phyloP scores from a whole-genome alignment of 2,329 filamentous ascomycete species.

The Epichloe aotearoae region DNA sequence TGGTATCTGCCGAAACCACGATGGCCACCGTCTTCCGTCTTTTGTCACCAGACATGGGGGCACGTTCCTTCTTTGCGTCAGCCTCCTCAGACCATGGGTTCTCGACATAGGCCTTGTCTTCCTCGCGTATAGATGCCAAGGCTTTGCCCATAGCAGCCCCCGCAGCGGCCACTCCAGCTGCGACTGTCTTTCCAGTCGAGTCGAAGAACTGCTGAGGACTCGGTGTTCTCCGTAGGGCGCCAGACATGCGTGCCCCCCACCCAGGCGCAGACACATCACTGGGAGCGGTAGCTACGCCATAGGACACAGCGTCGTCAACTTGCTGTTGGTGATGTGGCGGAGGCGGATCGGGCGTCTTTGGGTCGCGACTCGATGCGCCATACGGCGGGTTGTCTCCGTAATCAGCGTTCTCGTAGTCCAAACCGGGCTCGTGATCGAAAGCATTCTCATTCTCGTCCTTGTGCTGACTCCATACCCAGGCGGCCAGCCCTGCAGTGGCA shows the following conservation, averaged over 20 bases:
- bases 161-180: constrained; percentile 69
- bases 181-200: constrained; percentile 67
- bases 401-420: constrained; percentile 34
- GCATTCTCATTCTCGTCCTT: constrained; percentile 61
- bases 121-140: constrained; percentile 70
- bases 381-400: constrained; percentile 40
- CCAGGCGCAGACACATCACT: constrained; percentile 29
- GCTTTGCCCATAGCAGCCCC: constrained; percentile 73
- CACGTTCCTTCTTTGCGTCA: constrained; percentile 46
- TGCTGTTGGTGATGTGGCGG: constrained; percentile 14
- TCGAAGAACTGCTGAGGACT: constrained; percentile 84
- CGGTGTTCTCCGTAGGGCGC: constrained; percentile 66
- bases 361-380: constrained; percentile 26
- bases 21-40: constrained; percentile 72
- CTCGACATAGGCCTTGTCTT: constrained; percentile 72
- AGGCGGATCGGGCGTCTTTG: constrained; percentile 19
- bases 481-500: constrained; percentile 72
- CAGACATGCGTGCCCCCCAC: constrained; percentile 64
- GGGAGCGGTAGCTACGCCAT: constrained; percentile 21
- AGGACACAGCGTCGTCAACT: constrained; percentile 24
- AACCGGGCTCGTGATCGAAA: constrained; percentile 35
- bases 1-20: constrained; percentile 69
- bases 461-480: constrained; percentile 90
- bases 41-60: constrained; percentile 25
- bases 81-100: constrained; percentile 89